phyloP scores from a whole-genome alignment of 805 yeast species.

The Wickerhamomyces ciferrii region DNA sequence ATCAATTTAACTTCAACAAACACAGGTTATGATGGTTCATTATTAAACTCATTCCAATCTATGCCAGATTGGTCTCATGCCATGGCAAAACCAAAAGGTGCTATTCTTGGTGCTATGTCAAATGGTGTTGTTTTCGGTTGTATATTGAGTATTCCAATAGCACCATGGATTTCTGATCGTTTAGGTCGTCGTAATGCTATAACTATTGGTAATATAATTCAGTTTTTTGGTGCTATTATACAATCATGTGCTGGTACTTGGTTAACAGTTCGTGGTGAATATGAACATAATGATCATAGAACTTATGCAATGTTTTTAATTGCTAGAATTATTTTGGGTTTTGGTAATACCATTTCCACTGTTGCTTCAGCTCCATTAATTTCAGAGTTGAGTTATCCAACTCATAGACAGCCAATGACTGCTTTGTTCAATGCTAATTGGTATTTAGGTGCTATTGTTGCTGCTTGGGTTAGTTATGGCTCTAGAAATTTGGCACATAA shows the following conservation, averaged over 20 bases:
- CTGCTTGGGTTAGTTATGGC: slow-evolving; percentile 48
- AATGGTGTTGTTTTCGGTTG: slow-evolving; percentile 35
- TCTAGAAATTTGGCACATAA: slow-evolving; percentile 25
- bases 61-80: slow-evolving; percentile 29
- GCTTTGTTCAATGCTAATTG: slow-evolving; percentile 43
- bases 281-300: slow-evolving; percentile 1
- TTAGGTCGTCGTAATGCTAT: slow-evolving; percentile 30
- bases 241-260: slow-evolving; percentile 19
- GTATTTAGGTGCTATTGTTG: slow-evolving; percentile 49
- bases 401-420: slow-evolving; percentile 33
- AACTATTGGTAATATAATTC: slow-evolving; percentile 6
- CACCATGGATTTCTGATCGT: slow-evolving; percentile 24
- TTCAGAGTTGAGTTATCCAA: slow-evolving; percentile 43
- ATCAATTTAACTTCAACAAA: slow-evolving; percentile 38
- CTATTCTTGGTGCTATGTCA: slow-evolving; percentile 29
- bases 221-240: slow-evolving; percentile 11
- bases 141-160: slow-evolving; percentile 22
- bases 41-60: slow-evolving; percentile 43
- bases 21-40: slow-evolving; percentile 38
- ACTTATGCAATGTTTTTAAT: slow-evolving; percentile 9
- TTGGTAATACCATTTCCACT: slow-evolving; percentile 35
- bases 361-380: slow-evolving; percentile 41
- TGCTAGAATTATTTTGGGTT: slow-evolving; percentile 38
- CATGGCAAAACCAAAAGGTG: slow-evolving; percentile 31
- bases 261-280: slow-evolving; percentile 3